Conservation (phyloP, 306 rosid species). For the Vachellia collinsii region DNA sequence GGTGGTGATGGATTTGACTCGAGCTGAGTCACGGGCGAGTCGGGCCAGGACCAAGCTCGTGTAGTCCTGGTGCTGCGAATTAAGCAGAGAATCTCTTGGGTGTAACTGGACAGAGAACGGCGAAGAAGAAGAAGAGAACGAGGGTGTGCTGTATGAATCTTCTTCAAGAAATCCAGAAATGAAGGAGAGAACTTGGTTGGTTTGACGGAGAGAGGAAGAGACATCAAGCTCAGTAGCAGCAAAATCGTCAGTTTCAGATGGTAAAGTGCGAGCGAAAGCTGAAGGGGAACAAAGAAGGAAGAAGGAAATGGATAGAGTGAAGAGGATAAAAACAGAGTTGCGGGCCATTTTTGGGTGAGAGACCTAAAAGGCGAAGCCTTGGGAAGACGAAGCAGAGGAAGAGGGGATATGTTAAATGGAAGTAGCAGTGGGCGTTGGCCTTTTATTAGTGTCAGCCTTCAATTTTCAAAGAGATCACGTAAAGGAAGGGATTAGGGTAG, state of each 20-base stretch:
- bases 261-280: slow-evolving; percentile 31
- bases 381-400: not conserved
- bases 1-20: slow-evolving; percentile 55
- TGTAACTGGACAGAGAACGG: slow-evolving; percentile 42
- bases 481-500: not conserved
- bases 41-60: slow-evolving; percentile 42
- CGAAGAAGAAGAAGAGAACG: slow-evolving; percentile 31
- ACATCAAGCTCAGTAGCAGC: slow-evolving; percentile 49
- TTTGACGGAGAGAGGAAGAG: slow-evolving; percentile 46
- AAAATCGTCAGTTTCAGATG: slow-evolving; percentile 2
- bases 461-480: no score
- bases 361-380: not conserved
- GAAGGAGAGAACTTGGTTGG: slow-evolving; percentile 46
- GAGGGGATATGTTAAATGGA: not conserved
- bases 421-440: not conserved
- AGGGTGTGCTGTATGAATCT: not conserved
- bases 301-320: slow-evolving; percentile 23
- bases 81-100: slow-evolving; percentile 46
- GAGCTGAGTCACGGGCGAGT: slow-evolving; percentile 60
- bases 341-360: slow-evolving; percentile 40
- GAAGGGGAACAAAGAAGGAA: not conserved
- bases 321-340: slow-evolving; percentile 7
- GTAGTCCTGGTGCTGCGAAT: slow-evolving; percentile 47
- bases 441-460: not conserved
- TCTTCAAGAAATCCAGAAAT: slow-evolving; percentile 22